Evolutionary conservation across 768 basidiomycete genomes (phyloP).

Genomic region (Pleurotus citrinopileatus): DNA sequence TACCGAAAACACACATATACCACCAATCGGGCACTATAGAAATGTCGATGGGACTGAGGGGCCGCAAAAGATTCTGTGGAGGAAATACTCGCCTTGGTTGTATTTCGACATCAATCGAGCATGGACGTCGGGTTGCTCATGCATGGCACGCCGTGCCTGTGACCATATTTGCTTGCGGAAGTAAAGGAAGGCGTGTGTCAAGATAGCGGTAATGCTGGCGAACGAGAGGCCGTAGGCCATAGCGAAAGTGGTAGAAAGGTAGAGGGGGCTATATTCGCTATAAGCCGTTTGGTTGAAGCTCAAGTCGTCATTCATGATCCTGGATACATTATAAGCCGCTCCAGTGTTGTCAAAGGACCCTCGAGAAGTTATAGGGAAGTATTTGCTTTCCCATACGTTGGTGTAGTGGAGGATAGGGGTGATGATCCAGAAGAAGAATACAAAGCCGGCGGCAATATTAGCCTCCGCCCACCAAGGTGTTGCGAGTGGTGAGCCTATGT

Average conservation of each 20-base stretch:
- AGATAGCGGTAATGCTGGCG: slow-evolving; percentile 38
- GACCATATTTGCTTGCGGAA: slow-evolving; percentile 77
- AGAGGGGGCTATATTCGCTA: slow-evolving; percentile 55
- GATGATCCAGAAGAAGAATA: slow-evolving; percentile 69
- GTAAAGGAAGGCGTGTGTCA: slow-evolving; percentile 68
- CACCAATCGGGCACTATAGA: slow-evolving; percentile 83
- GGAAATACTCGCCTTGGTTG: slow-evolving; percentile 33
- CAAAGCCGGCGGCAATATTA: slow-evolving; percentile 59
- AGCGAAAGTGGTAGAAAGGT: slow-evolving; percentile 72
- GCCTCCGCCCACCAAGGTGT: slow-evolving; percentile 71
- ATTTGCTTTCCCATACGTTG: slow-evolving; percentile 57
- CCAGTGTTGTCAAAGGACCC: slow-evolving; percentile 67
- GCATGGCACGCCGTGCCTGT: slow-evolving; percentile 68
- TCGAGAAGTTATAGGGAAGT: slow-evolving; percentile 63
- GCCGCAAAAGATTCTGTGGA: neutral
- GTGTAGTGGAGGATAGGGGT: slow-evolving; percentile 52
- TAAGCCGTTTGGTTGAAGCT: slow-evolving; percentile 57
- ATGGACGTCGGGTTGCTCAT: slow-evolving; percentile 82
- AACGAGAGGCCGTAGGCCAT: slow-evolving; percentile 62
- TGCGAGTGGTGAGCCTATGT: slow-evolving; percentile 56
- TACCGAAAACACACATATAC: slow-evolving; percentile 61
- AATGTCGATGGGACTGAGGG: neutral
- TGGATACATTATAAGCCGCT: slow-evolving; percentile 49
- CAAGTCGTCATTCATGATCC: slow-evolving; percentile 48
- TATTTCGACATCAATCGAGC: slow-evolving; percentile 74